phyloP scores from a whole-genome alignment of 345 rosid species.

The Lepidium aucheri region DNA sequence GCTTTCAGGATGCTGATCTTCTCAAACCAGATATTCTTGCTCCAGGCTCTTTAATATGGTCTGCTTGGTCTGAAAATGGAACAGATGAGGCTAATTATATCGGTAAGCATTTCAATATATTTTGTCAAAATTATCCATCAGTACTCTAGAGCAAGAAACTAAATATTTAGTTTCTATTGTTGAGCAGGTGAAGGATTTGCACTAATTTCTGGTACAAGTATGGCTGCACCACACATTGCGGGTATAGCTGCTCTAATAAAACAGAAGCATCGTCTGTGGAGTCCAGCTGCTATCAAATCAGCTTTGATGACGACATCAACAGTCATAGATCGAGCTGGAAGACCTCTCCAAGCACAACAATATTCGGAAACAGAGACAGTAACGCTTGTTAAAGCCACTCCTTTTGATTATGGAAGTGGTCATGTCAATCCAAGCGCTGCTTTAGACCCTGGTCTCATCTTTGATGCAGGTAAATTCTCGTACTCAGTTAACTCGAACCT shows the following conservation, averaged over 20 bases:
- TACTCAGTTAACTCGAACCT: background rate
- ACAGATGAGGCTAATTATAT: constrained; percentile 84
- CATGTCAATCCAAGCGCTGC: constrained; percentile 96
- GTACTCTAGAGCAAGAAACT: background rate
- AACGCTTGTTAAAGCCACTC: constrained; percentile 75
- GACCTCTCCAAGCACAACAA: constrained; percentile 89
- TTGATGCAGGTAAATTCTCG: constrained; percentile 67
- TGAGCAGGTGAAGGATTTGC: constrained; percentile 95
- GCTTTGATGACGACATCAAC: constrained; percentile 93
- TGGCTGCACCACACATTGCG: constrained; percentile 99
- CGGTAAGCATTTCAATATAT: constrained; percentile 40
- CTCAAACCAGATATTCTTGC: constrained; percentile 98
- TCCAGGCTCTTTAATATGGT: constrained; percentile 97
- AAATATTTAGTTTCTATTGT: background rate
- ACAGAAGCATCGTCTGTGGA: constrained; percentile 95
- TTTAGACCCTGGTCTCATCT: constrained; percentile 91
- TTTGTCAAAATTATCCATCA: background rate
- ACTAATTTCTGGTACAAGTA: constrained; percentile 93
- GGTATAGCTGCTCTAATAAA: constrained; percentile 98
- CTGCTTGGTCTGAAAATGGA: constrained; percentile 99
- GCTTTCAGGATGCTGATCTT: constrained; percentile 95
- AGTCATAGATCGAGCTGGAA: constrained; percentile 72
- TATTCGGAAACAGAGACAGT: constrained; percentile 76
- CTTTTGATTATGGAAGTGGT: constrained; percentile 96
- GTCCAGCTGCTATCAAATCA: constrained; percentile 96